Evolutionary conservation across 73 alveolate genomes (phyloP).

Genomic region (Paramecium caudatum): DNA sequence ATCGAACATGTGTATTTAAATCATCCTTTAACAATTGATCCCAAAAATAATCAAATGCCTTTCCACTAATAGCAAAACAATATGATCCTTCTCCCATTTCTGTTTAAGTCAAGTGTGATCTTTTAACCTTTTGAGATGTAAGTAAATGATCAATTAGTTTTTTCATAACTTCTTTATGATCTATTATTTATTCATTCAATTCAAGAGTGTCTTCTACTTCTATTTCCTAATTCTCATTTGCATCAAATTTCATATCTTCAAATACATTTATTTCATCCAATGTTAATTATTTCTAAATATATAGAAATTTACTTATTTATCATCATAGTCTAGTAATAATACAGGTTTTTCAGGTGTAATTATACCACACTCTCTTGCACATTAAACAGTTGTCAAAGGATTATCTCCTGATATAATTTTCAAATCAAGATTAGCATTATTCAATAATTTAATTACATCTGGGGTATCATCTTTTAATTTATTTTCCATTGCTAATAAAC

Average conservation of each 20-base stretch:
- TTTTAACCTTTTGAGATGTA: background rate
- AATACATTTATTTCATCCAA: slow-evolving; percentile 31
- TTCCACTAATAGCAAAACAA: slow-evolving; percentile 78
- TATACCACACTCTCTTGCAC: slow-evolving; percentile 84
- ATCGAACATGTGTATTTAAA: background rate
- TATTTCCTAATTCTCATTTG: background rate
- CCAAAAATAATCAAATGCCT: slow-evolving; percentile 76
- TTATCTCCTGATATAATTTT: slow-evolving; percentile 90
- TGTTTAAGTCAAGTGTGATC: background rate
- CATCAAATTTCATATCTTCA: background rate
- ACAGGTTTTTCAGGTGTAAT: slow-evolving; percentile 62
- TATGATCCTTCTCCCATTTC: background rate
- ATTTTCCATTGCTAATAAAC: slow-evolving; percentile 85
- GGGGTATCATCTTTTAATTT: slow-evolving; percentile 82
- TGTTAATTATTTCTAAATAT: background rate
- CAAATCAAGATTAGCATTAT: slow-evolving; percentile 71
- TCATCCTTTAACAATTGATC: background rate
- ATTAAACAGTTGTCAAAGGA: slow-evolving; percentile 86
- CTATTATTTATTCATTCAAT: background rate
- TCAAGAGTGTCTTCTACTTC: background rate
- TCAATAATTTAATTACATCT: slow-evolving; percentile 75
- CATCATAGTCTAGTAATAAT: slow-evolving; percentile 55
- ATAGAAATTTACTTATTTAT: background rate
- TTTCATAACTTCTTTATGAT: slow-evolving; percentile 38
- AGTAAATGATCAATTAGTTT: slow-evolving; percentile 12